Evolutionary conservation across 805 yeast species (phyloP), one percentile per base, ranked within the genome.

Genomic region (Sungouiozyma intestinalis): DNA sequence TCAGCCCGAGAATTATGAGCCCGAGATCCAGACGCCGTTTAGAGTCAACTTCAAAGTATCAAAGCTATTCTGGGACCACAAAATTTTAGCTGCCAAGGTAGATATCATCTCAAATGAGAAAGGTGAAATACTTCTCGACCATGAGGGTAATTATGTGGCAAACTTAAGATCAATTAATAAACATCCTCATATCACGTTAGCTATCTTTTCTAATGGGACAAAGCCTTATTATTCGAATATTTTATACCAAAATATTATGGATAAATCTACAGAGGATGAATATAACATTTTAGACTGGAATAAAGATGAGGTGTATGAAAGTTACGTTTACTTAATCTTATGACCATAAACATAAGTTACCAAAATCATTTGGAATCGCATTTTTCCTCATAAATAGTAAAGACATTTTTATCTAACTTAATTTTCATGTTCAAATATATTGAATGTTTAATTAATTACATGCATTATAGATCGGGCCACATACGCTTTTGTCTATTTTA

Each of bases 111-210:
- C 42, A 6, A 45, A 42, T 15, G 24, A 21, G 7, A 27, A 33
- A 13, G 42, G 36, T 4, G 33, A 40, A 7, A 42, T 41, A 13
- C 46, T 48, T 32, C 38, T 57, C 11, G 50, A 49, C 32, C 11
- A 43, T 2, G 21, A 43, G 2, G 48, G 49, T 2, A n/a, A 52
- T 1, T 35, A 29, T 9, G 46, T 51, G 3, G 36, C 40, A 20
- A 51, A 53, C n/a, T 40, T 61, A 5, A 36, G 46, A 1, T 58
- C 69, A 7, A 67, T 68, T 0, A 74, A 77, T 44, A 57, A 62
- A 40, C 57, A 60, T 45, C 68, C 81, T 0, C 97, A 88, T 56
- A 73, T 87, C 35, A 88, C 97, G 0, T 54, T 85, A 13, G 95
- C 88, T 0, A 74, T 85, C 0, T 53, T 64, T 2, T 51, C 65